phyloP scores from a whole-genome alignment of 306 rosid genomes.

The Cicer chorassanicum region DNA sequence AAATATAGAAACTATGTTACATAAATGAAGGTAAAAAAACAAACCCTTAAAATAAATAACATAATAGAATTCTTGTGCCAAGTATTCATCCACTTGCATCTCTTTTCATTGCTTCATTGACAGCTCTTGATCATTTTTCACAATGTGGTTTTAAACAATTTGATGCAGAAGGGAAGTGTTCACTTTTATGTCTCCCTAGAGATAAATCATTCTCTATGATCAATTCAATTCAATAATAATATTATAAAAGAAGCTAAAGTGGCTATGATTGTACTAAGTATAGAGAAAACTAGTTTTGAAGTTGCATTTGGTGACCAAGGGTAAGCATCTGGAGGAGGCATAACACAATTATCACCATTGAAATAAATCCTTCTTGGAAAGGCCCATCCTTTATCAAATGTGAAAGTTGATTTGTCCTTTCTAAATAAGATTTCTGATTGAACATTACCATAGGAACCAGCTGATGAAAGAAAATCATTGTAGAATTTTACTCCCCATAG shows the following conservation, averaged over 20 bases:
- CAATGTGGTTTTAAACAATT: constrained; percentile 1
- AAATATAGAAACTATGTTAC: constrained; percentile 35
- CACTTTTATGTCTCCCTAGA: constrained; percentile 12
- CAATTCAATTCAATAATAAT: constrained; percentile 51
- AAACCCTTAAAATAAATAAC: constrained; percentile 27
- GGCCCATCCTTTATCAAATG: constrained; percentile 98
- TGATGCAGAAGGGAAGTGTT: constrained; percentile 26
- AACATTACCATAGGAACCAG: constrained; percentile 86
- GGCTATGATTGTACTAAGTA: constrained; percentile 49
- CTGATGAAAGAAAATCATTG: constrained; percentile 81
- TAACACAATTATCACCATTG: constrained; percentile 71
- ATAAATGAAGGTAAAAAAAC: constrained; percentile 33
- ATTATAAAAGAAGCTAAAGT: constrained; percentile 58
- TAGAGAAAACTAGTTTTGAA: constrained; percentile 52
- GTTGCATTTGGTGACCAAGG: constrained; percentile 91
- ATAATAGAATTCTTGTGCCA: constrained; percentile 39
- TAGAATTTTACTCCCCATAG: constrained; percentile 90
- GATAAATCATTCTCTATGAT: constrained; percentile 43
- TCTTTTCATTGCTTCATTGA: constrained; percentile 37
- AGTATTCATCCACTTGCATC: constrained; percentile 31
- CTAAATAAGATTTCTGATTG: constrained; percentile 90
- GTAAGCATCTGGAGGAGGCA: constrained; percentile 97
- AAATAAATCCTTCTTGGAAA: constrained; percentile 94
- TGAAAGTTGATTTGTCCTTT: constrained; percentile 81
- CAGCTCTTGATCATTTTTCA: constrained; percentile 21